Evolutionary conservation across 2,329 filamentous ascomycete species (phyloP).

Genomic region (Sporothrix euskadiensis): DNA sequence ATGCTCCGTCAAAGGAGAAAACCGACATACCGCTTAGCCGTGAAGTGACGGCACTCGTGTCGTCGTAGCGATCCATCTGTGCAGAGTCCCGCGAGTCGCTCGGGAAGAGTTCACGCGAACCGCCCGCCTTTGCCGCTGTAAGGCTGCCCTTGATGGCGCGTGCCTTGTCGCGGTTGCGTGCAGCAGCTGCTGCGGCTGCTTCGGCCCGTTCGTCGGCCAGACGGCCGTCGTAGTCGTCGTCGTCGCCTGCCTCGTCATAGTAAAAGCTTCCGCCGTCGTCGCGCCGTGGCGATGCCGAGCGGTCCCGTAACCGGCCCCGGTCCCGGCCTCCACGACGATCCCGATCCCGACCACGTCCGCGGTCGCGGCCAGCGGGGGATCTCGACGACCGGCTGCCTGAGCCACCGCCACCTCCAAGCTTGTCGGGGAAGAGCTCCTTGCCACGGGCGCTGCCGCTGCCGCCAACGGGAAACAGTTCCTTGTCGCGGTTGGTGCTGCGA

Average conservation of each 20-base stretch:
- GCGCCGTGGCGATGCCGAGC: constrained; percentile 55
- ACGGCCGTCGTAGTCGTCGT: constrained; percentile 37
- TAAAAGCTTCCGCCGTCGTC: constrained; percentile 48
- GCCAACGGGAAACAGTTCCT: constrained; percentile 63
- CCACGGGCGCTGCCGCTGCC: background rate
- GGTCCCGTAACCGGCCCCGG: constrained; percentile 43
- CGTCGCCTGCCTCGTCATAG: constrained; percentile 32
- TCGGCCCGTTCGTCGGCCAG: constrained; percentile 33
- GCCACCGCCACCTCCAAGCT: background rate
- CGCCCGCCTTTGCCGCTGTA: constrained; percentile 40
- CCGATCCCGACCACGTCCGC: constrained; percentile 43
- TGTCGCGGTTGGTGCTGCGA: constrained; percentile 49
- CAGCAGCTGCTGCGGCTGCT: constrained; percentile 32
- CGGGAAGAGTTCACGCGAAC: constrained; percentile 56
- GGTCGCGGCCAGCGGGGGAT: constrained; percentile 26
- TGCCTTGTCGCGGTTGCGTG: constrained; percentile 48
- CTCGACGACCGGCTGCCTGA: background rate
- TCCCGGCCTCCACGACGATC: constrained; percentile 32
- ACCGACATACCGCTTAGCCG: constrained; percentile 35
- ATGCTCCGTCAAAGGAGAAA: constrained; percentile 19
- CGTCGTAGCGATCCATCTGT: constrained; percentile 41
- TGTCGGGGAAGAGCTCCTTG: constrained; percentile 31
- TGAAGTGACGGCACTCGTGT: constrained; percentile 35
- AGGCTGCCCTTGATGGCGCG: constrained; percentile 49
- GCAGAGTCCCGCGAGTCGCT: constrained; percentile 35